A percentile compares a stretch with the other conserved stretches of the same genome.
phyloP scores from a whole-genome alignment of 257 asterid genomes.

The Solanum phureja region DNA sequence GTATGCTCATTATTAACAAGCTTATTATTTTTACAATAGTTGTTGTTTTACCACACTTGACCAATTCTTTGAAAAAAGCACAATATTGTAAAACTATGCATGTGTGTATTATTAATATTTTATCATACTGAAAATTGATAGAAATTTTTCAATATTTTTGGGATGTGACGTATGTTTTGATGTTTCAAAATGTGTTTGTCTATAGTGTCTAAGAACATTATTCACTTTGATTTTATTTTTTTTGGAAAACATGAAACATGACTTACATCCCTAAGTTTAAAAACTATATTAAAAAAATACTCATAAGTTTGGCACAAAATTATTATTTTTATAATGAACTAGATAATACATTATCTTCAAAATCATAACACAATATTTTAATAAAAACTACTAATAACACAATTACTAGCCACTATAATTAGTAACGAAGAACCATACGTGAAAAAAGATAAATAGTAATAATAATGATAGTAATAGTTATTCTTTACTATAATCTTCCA shows the following conservation, averaged over 20 bases:
- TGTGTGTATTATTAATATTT: neutral
- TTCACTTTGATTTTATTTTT: neutral
- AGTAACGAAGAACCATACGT: neutral
- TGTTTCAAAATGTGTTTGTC: neutral
- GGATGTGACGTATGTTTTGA: neutral
- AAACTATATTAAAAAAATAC: neutral
- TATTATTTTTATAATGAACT: neutral
- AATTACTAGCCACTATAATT: neutral
- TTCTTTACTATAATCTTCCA: neutral
- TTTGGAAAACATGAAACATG: neutral
- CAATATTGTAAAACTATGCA: neutral
- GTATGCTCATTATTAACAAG: neutral
- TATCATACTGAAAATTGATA: neutral
- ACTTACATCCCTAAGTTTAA: neutral
- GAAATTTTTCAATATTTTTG: neutral
- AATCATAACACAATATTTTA: neutral
- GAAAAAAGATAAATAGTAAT: neutral
- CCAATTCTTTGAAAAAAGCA: neutral
- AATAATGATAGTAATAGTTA: no score
- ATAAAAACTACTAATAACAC: neutral
- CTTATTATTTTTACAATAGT: neutral
- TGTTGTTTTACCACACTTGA: neutral
- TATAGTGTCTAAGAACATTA: neutral
- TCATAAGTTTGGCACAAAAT: neutral
- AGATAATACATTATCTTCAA: neutral